These are phyloP conservation scores for Colletotrichum chlorophyti DNA, from an alignment of 2,329 filamentous ascomycete genomes.

Conservation along the genomic window DNA sequence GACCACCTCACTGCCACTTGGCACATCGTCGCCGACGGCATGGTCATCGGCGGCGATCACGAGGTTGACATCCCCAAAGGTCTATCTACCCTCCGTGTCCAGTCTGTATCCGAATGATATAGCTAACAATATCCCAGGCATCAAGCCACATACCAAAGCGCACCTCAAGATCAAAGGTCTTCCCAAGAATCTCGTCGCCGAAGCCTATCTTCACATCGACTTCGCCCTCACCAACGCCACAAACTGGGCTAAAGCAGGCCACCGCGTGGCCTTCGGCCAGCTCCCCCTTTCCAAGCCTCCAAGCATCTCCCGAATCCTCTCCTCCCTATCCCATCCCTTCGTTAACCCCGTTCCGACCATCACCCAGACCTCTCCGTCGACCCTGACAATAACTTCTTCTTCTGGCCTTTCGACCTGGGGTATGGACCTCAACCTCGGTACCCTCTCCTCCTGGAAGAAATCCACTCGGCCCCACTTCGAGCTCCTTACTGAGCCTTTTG, in stretches of 20 bases:
- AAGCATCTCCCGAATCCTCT: constrained; percentile 34
- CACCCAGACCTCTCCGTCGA: constrained; percentile 15
- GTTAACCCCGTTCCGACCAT: constrained; percentile 18
- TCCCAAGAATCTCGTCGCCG: constrained; percentile 36
- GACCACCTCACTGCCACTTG: constrained; percentile 56
- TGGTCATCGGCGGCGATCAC: constrained; percentile 38
- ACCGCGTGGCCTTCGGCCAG: constrained; percentile 59
- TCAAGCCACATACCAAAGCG: constrained; percentile 50
- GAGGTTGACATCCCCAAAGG: constrained; percentile 49
- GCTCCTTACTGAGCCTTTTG: constrained; percentile 51
- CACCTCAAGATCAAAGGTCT: constrained; percentile 41
- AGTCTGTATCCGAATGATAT: not conserved
- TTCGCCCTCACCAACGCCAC: constrained; percentile 52
- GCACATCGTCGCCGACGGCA: constrained; percentile 48
- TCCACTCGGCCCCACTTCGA: constrained; percentile 38
- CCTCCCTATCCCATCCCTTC: constrained; percentile 18
- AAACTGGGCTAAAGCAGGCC: constrained; percentile 58
- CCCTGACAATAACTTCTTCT: constrained; percentile 43
- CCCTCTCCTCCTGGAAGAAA: constrained; percentile 49
- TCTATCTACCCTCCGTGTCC: constrained; percentile 30
- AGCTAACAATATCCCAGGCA: constrained; percentile 35
- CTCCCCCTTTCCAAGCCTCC: constrained; percentile 45
- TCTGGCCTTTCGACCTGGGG: constrained; percentile 47
- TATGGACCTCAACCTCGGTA: constrained; percentile 51
- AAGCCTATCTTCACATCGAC: constrained; percentile 55